A percentile compares a stretch with the other conserved stretches of the same genome.
Evolutionary conservation across 1,284 basidiomycete species (phyloP).

Genomic region (Mycosarcoma mackinlayi): DNA sequence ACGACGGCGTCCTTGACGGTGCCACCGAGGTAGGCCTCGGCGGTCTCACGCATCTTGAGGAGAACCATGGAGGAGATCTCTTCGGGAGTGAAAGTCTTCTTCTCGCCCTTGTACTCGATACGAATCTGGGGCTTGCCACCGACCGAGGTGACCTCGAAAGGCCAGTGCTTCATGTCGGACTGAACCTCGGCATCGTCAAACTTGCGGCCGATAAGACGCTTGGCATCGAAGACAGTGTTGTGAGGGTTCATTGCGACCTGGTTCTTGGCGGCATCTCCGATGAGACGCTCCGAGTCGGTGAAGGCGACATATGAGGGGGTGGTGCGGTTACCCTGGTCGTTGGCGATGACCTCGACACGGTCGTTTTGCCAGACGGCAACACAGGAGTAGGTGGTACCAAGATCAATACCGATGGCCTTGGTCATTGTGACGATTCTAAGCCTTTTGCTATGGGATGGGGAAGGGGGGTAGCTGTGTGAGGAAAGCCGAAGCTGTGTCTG

Average conservation of each 20-base stretch:
- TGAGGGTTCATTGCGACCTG: conserved; percentile 77
- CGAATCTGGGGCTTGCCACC: conserved; percentile 85
- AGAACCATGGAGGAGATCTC: conserved; percentile 98
- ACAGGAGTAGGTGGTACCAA: conserved; percentile 79
- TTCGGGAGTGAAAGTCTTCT: conserved; percentile 92
- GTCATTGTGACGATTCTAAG: conserved; percentile 48
- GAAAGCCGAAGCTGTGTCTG: conserved; percentile 29
- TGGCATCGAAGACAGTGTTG: conserved; percentile 81
- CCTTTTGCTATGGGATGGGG: conserved; percentile 17
- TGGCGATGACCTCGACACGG: conserved; percentile 90
- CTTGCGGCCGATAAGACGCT: conserved; percentile 89
- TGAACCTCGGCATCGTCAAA: conserved; percentile 89
- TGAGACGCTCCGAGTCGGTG: conserved; percentile 86
- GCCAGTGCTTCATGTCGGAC: conserved; percentile 93
- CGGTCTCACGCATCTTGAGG: conserved; percentile 97
- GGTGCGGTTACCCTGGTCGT: conserved; percentile 97
- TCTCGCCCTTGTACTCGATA: conserved; percentile 89
- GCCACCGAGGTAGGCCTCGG: conserved; percentile 91
- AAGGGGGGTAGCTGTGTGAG: not conserved
- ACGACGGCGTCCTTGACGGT: conserved; percentile 88
- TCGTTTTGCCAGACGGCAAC: conserved; percentile 95
- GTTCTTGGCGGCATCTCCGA: conserved; percentile 93
- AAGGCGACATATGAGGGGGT: conserved; percentile 76
- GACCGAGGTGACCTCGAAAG: conserved; percentile 88
- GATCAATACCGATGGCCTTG: conserved; percentile 93